phyloP scores from a whole-genome alignment of 768 basidiomycete species.

The Hydnum rufescens region DNA sequence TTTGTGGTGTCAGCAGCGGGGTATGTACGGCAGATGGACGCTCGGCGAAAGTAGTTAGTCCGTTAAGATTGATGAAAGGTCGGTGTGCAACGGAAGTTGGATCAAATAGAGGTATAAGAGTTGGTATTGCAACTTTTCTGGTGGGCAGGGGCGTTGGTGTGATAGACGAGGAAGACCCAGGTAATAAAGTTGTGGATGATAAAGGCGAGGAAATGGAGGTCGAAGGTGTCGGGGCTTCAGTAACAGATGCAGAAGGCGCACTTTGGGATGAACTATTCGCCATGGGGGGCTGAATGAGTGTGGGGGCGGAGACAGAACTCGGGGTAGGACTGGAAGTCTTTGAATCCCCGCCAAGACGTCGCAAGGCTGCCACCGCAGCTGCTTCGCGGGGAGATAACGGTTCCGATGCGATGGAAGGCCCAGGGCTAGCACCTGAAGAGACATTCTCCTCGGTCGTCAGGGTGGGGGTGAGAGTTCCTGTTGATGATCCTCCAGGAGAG shows the following conservation, averaged over 20 bases:
- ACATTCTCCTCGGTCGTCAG: slow-evolving; percentile 14
- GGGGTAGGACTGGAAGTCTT: slow-evolving; percentile 9
- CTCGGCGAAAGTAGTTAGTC: slow-evolving; percentile 3
- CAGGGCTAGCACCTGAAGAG: slow-evolving; percentile 10
- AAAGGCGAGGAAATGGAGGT: slow-evolving; percentile 9
- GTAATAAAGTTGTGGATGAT: slow-evolving; percentile 4
- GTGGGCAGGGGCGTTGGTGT: not conserved
- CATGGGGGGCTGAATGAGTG: slow-evolving; percentile 2
- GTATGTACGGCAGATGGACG: not conserved
- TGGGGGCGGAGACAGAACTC: slow-evolving; percentile 7
- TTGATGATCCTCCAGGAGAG: not conserved
- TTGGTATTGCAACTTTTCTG: slow-evolving; percentile 10
- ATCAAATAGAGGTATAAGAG: slow-evolving; percentile 27
- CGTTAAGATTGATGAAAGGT: not conserved
- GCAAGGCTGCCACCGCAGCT: slow-evolving; percentile 48
- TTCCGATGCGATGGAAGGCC: slow-evolving; percentile 9
- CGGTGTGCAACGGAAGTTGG: slow-evolving; percentile 8
- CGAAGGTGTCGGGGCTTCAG: slow-evolving; percentile 1
- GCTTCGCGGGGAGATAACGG: slow-evolving; percentile 26
- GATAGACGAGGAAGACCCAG: slow-evolving; percentile 10
- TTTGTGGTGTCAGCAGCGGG: slow-evolving; percentile 7
- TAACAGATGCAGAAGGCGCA: not conserved
- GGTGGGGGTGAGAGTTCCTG: slow-evolving; percentile 12
- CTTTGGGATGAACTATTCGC: slow-evolving; percentile 3
- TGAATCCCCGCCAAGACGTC: slow-evolving; percentile 21